These are phyloP conservation scores for Apiospora koreana DNA, from an alignment of 2,329 filamentous ascomycete genomes.

Conservation along the genomic window DNA sequence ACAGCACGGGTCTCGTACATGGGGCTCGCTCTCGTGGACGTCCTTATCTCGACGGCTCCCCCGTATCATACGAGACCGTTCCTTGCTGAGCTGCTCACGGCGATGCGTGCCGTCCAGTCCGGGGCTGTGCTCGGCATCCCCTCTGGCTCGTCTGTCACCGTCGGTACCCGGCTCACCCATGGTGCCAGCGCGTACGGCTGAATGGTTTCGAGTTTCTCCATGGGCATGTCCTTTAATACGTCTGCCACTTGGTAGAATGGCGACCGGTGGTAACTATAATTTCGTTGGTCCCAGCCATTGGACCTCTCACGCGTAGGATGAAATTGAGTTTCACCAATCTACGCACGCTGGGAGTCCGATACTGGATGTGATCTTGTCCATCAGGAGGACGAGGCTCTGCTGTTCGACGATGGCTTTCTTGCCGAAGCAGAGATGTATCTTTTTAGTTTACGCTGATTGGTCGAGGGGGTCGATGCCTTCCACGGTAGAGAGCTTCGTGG, in stretches of 20 bases:
- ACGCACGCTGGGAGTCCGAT: no score
- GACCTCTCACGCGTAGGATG: no score
- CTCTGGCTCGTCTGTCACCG: background rate
- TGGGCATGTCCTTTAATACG: conserved; percentile 9
- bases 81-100: conserved; percentile 8
- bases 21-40: background rate
- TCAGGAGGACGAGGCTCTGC: no score
- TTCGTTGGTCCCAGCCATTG: no score
- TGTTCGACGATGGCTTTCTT: no score
- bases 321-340: no score
- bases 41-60: background rate
- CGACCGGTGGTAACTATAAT: background rate
- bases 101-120: background rate
- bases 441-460: no score
- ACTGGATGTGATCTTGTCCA: no score
- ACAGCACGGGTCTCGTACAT: background rate
- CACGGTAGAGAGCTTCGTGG: no score
- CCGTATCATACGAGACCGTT: conserved; percentile 9
- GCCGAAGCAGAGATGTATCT: no score
- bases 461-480: no score
- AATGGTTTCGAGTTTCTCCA: conserved; percentile 15
- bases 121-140: background rate
- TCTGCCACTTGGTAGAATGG: conserved; percentile 18
- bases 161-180: background rate
- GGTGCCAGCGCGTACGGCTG: conserved; percentile 12